Percentiles rank a stretch among this genome's conserved stretches.
These are phyloP conservation scores for Boletus coccyginus DNA, from an alignment of 768 basidiomycete species.

Conservation along the genomic window DNA sequence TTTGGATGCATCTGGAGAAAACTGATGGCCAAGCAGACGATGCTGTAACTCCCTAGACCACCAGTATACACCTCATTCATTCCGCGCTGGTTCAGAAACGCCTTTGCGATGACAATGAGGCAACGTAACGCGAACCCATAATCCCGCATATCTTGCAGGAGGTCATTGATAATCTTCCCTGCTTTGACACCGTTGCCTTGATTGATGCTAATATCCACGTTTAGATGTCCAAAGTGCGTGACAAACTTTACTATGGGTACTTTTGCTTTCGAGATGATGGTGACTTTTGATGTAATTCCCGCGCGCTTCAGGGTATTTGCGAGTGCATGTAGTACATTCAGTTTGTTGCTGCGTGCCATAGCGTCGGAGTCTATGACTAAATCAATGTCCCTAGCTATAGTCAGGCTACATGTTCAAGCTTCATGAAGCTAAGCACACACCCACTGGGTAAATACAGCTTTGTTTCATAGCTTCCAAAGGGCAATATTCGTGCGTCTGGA, in stretches of 20 bases:
- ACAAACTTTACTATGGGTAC: slow-evolving; percentile 97
- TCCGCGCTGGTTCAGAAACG: slow-evolving; percentile 81
- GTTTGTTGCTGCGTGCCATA: slow-evolving; percentile 70
- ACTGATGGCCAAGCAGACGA: slow-evolving; percentile 89
- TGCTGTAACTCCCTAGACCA: slow-evolving; percentile 90
- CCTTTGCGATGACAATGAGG: slow-evolving; percentile 86
- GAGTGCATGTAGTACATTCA: slow-evolving; percentile 69
- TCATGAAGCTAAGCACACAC: slow-evolving; percentile 44
- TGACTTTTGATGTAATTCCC: slow-evolving; percentile 74
- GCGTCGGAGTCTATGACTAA: slow-evolving; percentile 79
- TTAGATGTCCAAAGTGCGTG: slow-evolving; percentile 74
- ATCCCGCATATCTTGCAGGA: slow-evolving; percentile 59
- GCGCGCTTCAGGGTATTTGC: slow-evolving; percentile 74
- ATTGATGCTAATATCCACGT: slow-evolving; percentile 94
- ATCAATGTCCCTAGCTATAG: slow-evolving; percentile 79
- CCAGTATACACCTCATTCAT: slow-evolving; percentile 99
- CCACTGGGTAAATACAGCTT: slow-evolving; percentile 91
- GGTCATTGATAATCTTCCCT: slow-evolving; percentile 76
- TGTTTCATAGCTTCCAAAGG: slow-evolving; percentile 93
- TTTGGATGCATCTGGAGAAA: slow-evolving; percentile 99
- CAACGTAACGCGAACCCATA: slow-evolving; percentile 69
- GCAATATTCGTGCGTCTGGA: slow-evolving; percentile 75
- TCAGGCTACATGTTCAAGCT: slow-evolving; percentile 8
- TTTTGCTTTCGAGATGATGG: slow-evolving; percentile 88
- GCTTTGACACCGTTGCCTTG: slow-evolving; percentile 82